Evolutionary conservation across 2,329 filamentous ascomycete species (phyloP), one percentile per base, ranked within the genome.

Genomic region (Lecanosticta acicola): DNA sequence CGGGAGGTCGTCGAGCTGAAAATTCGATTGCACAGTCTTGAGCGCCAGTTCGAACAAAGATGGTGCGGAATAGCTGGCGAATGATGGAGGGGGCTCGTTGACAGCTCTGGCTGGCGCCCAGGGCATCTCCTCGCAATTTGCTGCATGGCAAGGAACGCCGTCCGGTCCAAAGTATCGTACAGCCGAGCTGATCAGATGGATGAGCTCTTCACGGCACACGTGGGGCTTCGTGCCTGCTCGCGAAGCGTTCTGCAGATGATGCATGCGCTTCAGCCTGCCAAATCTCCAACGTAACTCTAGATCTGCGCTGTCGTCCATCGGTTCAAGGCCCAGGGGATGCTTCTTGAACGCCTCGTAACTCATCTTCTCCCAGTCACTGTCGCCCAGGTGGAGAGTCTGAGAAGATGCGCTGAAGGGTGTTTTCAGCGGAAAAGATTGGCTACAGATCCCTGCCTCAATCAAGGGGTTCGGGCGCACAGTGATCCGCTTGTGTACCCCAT

Each of bases 381-480:
- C 5, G 11, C 11, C 24, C 24, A 29, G 24, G 7, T 29, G 5
- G 33, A 35, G 11, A 7, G 16, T 14, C 16, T 35, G 7, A 5
- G 16, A n/a, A 8, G 16, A n/a, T n/a, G n/a, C n/a, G n/a, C n/a
- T n/a, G n/a, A n/a, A n/a, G n/a, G n/a, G n/a, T n/a, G n/a, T n/a
- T n/a, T n/a, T n/a, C n/a, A n/a, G n/a, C n/a, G n/a, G n/a, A n/a
- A n/a, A n/a, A n/a, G n/a, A n/a, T n/a, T n/a, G n/a, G n/a, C n/a
- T n/a, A n/a, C n/a, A n/a, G n/a, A n/a, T n/a, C n/a, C n/a, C 36
- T 11, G 56, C 57, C 38, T 57, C 49, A 14, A 57, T 3, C 19
- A 84, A 81, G 0, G 79, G 78, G 57, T 87, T 87, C 0, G 83
- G 82, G 45, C 79, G 74, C 2, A 83, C 55, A 19, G 69, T 70